Conservation (phyloP, 2,329 filamentous ascomycete genomes). For the Phialophora macrospora region DNA sequence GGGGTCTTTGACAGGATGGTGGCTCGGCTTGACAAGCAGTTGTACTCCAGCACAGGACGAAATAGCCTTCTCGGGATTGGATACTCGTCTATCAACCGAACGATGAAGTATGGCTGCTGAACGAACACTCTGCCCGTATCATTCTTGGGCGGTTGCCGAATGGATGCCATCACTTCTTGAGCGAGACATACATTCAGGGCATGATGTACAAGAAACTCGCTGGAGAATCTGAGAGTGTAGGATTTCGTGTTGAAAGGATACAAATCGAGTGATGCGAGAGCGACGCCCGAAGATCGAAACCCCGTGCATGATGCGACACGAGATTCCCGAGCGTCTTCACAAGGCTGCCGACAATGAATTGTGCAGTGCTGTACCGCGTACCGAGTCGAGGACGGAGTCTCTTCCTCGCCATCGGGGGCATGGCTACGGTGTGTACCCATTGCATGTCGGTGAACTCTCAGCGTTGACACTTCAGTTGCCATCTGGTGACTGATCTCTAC, state of each 20-base stretch:
- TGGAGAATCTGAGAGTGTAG: not conserved
- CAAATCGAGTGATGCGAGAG: not conserved
- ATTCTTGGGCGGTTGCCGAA: not conserved
- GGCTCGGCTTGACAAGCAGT: not conserved
- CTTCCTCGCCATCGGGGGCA: not conserved
- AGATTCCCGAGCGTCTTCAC: not conserved
- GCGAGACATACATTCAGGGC: not conserved
- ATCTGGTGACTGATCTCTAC: not conserved
- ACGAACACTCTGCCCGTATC: not conserved
- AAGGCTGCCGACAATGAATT: not conserved
- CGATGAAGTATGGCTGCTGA: conserved; percentile 1
- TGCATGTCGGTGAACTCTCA: not conserved
- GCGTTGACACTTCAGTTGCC: not conserved
- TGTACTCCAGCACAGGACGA: not conserved
- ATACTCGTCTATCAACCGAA: not conserved
- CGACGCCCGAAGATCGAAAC: too few species aligned
- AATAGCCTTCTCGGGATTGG: not conserved
- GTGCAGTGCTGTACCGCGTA: not conserved
- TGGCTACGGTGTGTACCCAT: not conserved
- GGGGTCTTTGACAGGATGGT: not conserved
- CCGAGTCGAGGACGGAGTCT: not conserved
- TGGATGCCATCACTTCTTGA: not conserved
- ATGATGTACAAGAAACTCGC: not conserved
- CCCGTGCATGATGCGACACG: not conserved
- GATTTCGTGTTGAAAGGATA: not conserved